These are phyloP conservation scores for Pichia occidentalis DNA, from an alignment of 805 yeast species.

Conservation along the genomic window DNA sequence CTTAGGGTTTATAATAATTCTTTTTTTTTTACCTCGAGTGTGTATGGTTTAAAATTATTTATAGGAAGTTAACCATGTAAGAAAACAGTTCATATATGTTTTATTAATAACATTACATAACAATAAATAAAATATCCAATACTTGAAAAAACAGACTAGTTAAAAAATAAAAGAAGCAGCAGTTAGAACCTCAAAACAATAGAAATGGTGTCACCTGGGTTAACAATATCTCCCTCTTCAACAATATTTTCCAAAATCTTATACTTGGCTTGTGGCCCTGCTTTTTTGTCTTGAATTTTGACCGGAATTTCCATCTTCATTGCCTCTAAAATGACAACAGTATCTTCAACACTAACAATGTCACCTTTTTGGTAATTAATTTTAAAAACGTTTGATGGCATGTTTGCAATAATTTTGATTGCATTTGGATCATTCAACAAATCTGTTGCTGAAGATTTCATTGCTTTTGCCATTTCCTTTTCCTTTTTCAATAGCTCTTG, in stretches of 20 bases:
- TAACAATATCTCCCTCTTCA: slow-evolving; percentile 31
- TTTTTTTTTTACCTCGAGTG: too few species aligned
- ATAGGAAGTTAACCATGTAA: too few species aligned
- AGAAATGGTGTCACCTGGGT: slow-evolving; percentile 24
- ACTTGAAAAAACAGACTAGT: background rate
- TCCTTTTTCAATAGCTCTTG: slow-evolving; percentile 24
- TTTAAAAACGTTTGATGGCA: slow-evolving; percentile 32
- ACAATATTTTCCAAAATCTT: slow-evolving; percentile 24
- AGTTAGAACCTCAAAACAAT: slow-evolving; percentile 5
- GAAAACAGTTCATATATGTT: background rate
- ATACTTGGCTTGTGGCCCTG: slow-evolving; percentile 10
- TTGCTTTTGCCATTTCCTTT: slow-evolving; percentile 17
- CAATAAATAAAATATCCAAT: background rate
- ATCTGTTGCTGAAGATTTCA: slow-evolving; percentile 15
- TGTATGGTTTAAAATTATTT: too few species aligned
- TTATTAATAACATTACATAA: background rate
- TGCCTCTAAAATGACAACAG: slow-evolving; percentile 27
- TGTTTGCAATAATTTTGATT: slow-evolving; percentile 21
- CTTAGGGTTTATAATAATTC: too few species aligned
- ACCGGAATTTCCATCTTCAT: slow-evolving; percentile 34
- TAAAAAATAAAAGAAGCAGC: background rate
- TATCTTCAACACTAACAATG: slow-evolving; percentile 18
- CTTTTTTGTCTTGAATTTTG: slow-evolving; percentile 19
- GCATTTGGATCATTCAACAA: slow-evolving; percentile 22
- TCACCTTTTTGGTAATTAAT: slow-evolving; percentile 24